A percentile compares a stretch with the other conserved stretches of the same genome.
These are phyloP conservation scores for Cutaneotrichosporon cavernicola DNA, from an alignment of 1,284 basidiomycete species.

Conservation along the genomic window DNA sequence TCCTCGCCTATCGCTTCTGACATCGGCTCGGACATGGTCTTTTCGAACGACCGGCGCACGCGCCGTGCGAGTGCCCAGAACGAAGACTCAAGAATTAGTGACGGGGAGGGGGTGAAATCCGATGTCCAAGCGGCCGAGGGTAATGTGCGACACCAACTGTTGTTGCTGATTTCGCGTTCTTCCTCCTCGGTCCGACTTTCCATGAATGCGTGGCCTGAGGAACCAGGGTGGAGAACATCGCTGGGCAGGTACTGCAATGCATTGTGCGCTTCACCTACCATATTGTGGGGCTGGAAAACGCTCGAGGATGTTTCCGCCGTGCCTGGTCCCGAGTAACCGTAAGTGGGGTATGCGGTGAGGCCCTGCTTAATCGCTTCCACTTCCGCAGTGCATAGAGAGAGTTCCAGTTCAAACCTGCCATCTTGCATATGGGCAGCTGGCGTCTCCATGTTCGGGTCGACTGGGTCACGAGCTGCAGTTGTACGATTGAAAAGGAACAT, in stretches of 20 bases:
- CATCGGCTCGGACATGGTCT: not conserved
- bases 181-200: not conserved
- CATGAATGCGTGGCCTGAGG: not conserved
- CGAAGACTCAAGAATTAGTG: not conserved
- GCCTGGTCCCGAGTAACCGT: not conserved
- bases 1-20: not conserved
- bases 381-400: not conserved
- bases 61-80: not conserved
- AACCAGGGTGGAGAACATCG: no score
- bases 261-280: no score
- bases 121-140: not conserved
- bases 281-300: not conserved
- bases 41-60: not conserved
- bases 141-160: not conserved
- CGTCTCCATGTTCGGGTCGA: not conserved
- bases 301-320: not conserved
- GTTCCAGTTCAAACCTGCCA: not conserved
- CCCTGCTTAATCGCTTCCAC: not conserved
- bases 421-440: not conserved
- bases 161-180: not conserved
- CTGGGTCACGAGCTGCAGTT: not conserved
- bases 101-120: not conserved
- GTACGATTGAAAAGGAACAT: not conserved
- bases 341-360: not conserved
- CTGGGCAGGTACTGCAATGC: no score